Evolutionary conservation across 208 protist genomes (phyloP).

Genomic region (Trypanosoma caninum): DNA sequence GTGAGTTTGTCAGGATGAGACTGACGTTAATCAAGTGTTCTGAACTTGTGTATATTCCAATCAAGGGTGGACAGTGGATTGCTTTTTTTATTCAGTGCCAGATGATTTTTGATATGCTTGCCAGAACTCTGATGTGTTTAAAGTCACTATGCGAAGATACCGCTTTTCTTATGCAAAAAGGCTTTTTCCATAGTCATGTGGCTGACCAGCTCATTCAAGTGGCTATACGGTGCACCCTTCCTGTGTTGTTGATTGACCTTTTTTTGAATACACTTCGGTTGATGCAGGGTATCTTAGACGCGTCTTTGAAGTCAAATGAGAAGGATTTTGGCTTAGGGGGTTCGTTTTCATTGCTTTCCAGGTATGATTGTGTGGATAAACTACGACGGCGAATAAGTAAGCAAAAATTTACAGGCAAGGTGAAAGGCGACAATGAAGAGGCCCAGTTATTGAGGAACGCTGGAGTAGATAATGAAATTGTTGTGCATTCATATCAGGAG

Average conservation of each 20-base stretch:
- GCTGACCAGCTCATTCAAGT: constrained; percentile 75
- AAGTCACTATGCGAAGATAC: constrained; percentile 89
- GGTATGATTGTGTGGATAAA: constrained; percentile 85
- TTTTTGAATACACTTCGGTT: constrained; percentile 86
- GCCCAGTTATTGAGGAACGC: constrained; percentile 5
- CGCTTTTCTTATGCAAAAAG: constrained; percentile 85
- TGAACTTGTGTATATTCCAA: constrained; percentile 84
- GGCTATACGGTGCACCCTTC: constrained; percentile 65
- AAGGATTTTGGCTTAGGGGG: constrained; percentile 61
- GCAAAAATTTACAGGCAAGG: constrained; percentile 5
- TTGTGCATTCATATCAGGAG: constrained; percentile 75
- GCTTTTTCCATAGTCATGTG: constrained; percentile 85
- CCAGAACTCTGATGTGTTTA: constrained; percentile 68
- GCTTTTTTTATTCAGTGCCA: constrained; percentile 89
- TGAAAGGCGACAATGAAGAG: constrained; percentile 10
- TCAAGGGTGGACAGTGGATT: constrained; percentile 73
- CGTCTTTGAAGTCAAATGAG: constrained; percentile 35
- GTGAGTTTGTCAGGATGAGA: constrained; percentile 88
- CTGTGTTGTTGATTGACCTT: constrained; percentile 83
- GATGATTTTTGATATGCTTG: constrained; percentile 88
- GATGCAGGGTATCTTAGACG: constrained; percentile 80
- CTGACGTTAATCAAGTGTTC: constrained; percentile 85
- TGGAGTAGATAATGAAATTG: constrained; percentile 54
- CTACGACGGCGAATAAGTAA: constrained; percentile 52
- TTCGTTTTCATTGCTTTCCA: constrained; percentile 83